Conservation (phyloP, 176 grass and related monocot species). For the Eremochloa ophiuroides region DNA sequence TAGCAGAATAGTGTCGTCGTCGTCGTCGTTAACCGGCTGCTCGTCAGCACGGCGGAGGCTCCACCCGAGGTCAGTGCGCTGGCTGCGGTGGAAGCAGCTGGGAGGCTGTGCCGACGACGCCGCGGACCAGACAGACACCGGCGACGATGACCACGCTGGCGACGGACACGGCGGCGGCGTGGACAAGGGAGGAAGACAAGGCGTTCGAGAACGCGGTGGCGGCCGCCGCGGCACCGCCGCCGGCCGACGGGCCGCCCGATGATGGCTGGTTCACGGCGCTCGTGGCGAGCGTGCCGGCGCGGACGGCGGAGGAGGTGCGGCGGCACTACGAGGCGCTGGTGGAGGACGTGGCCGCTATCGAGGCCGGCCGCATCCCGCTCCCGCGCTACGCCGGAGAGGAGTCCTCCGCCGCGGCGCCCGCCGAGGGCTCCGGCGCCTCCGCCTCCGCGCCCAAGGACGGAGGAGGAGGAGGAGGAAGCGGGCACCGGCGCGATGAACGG, state of each 20-base stretch:
- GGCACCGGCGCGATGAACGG: slow-evolving; percentile 44
- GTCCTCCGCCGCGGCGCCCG: slow-evolving; percentile 24
- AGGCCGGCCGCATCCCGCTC: slow-evolving; percentile 67
- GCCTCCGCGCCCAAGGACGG: slow-evolving; percentile 22
- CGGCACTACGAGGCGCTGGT: slow-evolving; percentile 73
- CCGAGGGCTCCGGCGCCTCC: background rate
- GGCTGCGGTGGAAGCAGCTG: background rate
- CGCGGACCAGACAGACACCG: background rate
- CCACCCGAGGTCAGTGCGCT: background rate
- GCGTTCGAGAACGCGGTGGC: slow-evolving; percentile 91
- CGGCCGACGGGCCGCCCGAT: slow-evolving; percentile 24
- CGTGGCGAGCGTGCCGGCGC: slow-evolving; percentile 47
- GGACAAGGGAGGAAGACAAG: slow-evolving; percentile 89
- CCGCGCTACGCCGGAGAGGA: slow-evolving; percentile 60
- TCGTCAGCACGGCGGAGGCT: background rate
- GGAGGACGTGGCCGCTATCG: slow-evolving; percentile 85
- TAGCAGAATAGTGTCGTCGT: background rate
- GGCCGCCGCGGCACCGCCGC: slow-evolving; percentile 20
- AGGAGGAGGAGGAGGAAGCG: background rate
- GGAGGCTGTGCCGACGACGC: background rate
- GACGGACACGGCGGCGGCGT: slow-evolving; percentile 24
- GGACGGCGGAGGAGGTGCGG: slow-evolving; percentile 67
- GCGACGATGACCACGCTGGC: slow-evolving; percentile 41
- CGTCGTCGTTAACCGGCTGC: background rate
- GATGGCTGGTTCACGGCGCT: slow-evolving; percentile 58